Conservation (phyloP, 176 grass and related monocot genomes). For the Musa troglodytarum region DNA sequence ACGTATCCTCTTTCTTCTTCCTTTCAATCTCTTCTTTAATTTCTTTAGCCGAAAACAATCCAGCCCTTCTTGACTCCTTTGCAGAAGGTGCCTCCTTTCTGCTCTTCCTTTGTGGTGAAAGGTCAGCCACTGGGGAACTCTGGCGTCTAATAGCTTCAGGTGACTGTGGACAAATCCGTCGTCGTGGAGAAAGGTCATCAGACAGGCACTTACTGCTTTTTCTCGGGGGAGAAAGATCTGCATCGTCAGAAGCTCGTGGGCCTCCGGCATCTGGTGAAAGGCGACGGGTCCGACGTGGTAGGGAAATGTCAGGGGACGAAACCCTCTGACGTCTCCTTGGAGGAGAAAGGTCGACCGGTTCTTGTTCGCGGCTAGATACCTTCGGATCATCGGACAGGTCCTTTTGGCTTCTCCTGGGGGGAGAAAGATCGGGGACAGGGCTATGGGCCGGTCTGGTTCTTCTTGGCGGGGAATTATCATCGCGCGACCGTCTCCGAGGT, state of each 20-base stretch:
- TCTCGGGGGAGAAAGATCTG: conserved; percentile 42
- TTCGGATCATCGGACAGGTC: conserved; percentile 21
- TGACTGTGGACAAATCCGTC: background rate
- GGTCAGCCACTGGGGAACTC: conserved; percentile 16
- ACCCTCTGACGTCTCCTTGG: conserved; percentile 25
- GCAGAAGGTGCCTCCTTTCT: conserved; percentile 27
- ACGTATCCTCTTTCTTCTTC: conserved; percentile 52
- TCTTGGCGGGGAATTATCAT: conserved; percentile 5
- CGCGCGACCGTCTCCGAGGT: conserved; percentile 4
- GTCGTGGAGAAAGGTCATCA: conserved; percentile 34
- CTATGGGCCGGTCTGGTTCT: background rate
- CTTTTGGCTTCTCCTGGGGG: conserved; percentile 15
- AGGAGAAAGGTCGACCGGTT: conserved; percentile 30
- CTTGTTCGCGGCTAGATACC: conserved; percentile 10
- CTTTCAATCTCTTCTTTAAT: conserved; percentile 63
- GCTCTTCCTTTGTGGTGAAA: conserved; percentile 51
- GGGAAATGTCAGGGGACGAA: background rate
- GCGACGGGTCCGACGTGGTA: background rate
- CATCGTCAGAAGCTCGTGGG: background rate
- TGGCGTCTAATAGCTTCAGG: background rate
- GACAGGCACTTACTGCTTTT: conserved; percentile 33
- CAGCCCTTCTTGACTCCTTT: conserved; percentile 26
- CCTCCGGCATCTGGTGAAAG: background rate
- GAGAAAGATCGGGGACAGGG: conserved; percentile 26
- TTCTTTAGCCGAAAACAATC: conserved; percentile 59